Percentiles rank a stretch among this genome's conserved stretches.
These are phyloP conservation scores for Eleusine indica DNA, from an alignment of 176 grass and related monocot genomes.

Conservation along the genomic window DNA sequence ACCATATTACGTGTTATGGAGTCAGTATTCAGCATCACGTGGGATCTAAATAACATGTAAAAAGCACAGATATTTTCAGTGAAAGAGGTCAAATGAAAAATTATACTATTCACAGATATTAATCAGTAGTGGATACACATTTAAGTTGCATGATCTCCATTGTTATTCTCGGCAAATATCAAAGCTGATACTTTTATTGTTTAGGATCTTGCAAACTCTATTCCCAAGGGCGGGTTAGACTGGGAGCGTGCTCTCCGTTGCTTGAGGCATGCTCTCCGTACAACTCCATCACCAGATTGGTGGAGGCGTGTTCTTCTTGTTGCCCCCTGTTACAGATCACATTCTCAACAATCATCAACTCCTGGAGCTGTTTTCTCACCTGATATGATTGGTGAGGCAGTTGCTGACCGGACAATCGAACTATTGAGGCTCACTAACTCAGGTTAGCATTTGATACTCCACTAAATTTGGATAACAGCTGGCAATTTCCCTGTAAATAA, in stretches of 20 bases:
- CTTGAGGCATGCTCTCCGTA: constrained; percentile 90
- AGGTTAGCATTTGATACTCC: constrained; percentile 59
- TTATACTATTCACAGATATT: constrained; percentile 28
- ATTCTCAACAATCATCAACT: constrained; percentile 75
- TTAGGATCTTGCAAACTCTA: constrained; percentile 93
- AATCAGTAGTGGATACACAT: constrained; percentile 23
- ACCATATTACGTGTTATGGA: constrained; percentile 17
- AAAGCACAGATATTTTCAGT: constrained; percentile 1
- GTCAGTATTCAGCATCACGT: neutral
- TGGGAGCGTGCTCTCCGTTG: constrained; percentile 97
- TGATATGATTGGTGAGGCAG: constrained; percentile 98
- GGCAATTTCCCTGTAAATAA: neutral
- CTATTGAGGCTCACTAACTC: constrained; percentile 81
- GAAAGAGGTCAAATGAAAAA: constrained; percentile 17
- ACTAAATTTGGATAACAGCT: neutral
- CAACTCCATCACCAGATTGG: constrained; percentile 98
- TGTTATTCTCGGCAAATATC: constrained; percentile 12
- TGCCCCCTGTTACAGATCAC: constrained; percentile 89
- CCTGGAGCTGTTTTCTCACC: constrained; percentile 95
- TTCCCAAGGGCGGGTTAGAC: constrained; percentile 88
- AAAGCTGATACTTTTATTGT: constrained; percentile 39
- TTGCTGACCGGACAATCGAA: constrained; percentile 93
- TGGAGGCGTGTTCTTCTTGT: constrained; percentile 97
- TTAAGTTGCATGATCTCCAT: constrained; percentile 5
- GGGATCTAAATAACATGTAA: constrained; percentile 19